These are phyloP conservation scores for Botrytis byssoidea DNA, from an alignment of 2,329 filamentous ascomycete genomes.

Conservation along the genomic window DNA sequence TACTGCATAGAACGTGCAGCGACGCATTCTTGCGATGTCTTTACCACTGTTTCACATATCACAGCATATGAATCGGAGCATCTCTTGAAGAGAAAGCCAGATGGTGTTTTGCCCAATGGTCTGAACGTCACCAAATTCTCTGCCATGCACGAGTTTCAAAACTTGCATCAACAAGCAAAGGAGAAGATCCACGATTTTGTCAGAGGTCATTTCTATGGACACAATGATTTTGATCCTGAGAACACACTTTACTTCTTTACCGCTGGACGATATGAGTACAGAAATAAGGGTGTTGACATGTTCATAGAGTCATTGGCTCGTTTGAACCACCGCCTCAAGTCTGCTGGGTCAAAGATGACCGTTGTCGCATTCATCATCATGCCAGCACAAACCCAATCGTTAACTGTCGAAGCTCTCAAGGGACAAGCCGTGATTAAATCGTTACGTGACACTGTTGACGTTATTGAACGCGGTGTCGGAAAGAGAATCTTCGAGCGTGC, in stretches of 20 bases:
- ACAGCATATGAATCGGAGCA: slow-evolving; percentile 98
- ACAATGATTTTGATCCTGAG: slow-evolving; percentile 94
- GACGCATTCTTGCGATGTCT: slow-evolving; percentile 89
- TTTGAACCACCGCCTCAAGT: slow-evolving; percentile 90
- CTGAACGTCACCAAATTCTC: slow-evolving; percentile 98
- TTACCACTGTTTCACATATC: slow-evolving; percentile 98
- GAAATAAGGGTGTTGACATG: slow-evolving; percentile 99
- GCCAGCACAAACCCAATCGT: slow-evolving; percentile 91
- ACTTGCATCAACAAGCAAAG: slow-evolving; percentile 93
- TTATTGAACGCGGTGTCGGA: slow-evolving; percentile 89
- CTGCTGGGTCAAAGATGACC: slow-evolving; percentile 80
- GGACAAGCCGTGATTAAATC: slow-evolving; percentile 98
- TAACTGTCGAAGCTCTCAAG: slow-evolving; percentile 93
- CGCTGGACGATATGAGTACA: slow-evolving; percentile 92
- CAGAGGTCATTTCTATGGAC: slow-evolving; percentile 95
- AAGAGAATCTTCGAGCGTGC: slow-evolving; percentile 93
- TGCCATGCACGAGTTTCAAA: slow-evolving; percentile 98
- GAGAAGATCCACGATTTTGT: slow-evolving; percentile 99
- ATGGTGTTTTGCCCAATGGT: slow-evolving; percentile 93
- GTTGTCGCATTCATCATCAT: slow-evolving; percentile 98
- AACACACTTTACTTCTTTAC: slow-evolving; percentile 99
- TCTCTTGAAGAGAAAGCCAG: slow-evolving; percentile 93
- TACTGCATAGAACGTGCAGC: slow-evolving; percentile 97
- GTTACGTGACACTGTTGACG: slow-evolving; percentile 84
- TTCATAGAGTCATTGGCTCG: slow-evolving; percentile 96